Base-by-base conservation (phyloP, 1,139 yeast species). In the Scheffersomyces insectosa region DNA sequence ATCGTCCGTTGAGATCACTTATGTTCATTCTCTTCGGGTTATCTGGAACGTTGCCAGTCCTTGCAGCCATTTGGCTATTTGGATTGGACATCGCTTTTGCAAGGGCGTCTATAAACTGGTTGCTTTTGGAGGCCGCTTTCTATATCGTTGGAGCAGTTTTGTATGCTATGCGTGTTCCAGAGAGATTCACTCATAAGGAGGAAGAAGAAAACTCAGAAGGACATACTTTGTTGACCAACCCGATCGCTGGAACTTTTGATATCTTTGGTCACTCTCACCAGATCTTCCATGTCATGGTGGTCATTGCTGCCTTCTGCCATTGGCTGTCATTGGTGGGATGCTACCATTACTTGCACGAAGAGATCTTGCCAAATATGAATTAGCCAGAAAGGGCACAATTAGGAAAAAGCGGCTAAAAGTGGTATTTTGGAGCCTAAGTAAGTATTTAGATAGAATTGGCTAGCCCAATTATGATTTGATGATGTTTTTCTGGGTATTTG, bases 251-350 rank as follows among this genome's bases (percentile, higher is more conserved):
- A 3, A 67, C 45, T 25, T 86, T 79, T 59, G 97, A 90, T 55
- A 60, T 82, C 11, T 75, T 81, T 67, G 96, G 96, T 1, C 87
- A 88, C 52, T 86, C 96, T 3, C 97, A 90, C 61, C 97, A 91
- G 60, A 78, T 90, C 16, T 90, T 90, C 61, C 97, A 90, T 61
- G 66, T 87, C 3, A 65, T 87, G 57, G 97, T 91, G 3, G 93
- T 90, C 0, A 54, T 83, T 6, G 97, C 96, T 3, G 95, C 96
- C 0, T 70, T 68, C 45, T 83, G 86, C 48, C 97, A 90, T 63
- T 81, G 86, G 66, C 69, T 57, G 42, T 95, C 85, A 0, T 66
- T 89, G 32, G 57, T 80, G n/a, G 74, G 73, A 9, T 76, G 90
- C 36, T 87, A 85, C 56, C 66, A 70, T 42, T 68, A 75, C 51